Evolutionary conservation across 2,329 filamentous ascomycete species (phyloP), one percentile per base, ranked within the genome.

Genomic region (Colletotrichum karsti): DNA sequence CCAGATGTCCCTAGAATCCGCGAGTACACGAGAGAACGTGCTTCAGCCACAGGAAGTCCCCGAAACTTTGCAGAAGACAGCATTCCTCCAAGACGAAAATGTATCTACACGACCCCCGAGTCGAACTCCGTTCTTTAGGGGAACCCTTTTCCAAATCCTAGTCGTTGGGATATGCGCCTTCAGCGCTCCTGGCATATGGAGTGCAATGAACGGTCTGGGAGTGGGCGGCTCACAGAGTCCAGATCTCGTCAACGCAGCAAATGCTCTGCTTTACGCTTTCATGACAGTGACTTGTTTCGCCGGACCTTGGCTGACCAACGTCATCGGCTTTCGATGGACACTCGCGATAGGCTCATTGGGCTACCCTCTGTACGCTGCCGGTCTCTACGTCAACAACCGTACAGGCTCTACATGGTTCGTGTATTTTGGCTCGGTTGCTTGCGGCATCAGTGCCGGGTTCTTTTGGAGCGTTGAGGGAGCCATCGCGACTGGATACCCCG

Each of bases 401-500:
- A 91, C 82, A 71, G 86, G 87, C 3, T 39, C 13, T 28, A 63
- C 60, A 7, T 57, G 60, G 60, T 2, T 79, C 88, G 2, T 91
- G 88, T 73, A 50, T n/a, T 56, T 63, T 30, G 60, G 60, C 6
- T 57, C 60, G 5, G 41, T 63, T 13, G 60, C 51, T 2, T 57
- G 51, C n/a, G 90, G 90, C 18, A 80, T 91, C 20, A 87, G 85
- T 0, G 90, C 90, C 0, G 90, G 90, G 0, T 81, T 92, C 3
- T 92, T 92, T 77, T 92, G 90, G 90, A 87, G 87, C 77, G 87
- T 88, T 0, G 90, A 92, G 79, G 89, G 87, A 1, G 90, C 90
- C 0, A 90, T 92, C 63, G 88, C 88, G 0, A 82, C 91, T 2
- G 83, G 86, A 0, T 92, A 92, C 71, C 89, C 90, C 0, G 89